phyloP scores from a whole-genome alignment of 2,329 filamentous ascomycete genomes.

The Coniella lustricola region DNA sequence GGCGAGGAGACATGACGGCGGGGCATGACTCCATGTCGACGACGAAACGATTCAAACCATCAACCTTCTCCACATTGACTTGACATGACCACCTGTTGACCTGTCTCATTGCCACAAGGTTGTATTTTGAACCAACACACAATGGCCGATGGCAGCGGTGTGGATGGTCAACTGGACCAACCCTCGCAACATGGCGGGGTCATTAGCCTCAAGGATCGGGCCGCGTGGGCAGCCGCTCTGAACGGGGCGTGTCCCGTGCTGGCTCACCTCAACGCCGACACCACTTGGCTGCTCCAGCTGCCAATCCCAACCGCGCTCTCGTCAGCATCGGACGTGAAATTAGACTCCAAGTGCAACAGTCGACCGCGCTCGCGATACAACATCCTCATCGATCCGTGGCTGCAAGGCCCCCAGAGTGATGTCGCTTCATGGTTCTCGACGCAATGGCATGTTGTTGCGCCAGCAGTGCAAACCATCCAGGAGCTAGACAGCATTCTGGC shows the following conservation, averaged over 20 bases:
- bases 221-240: slow-evolving; percentile 17
- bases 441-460: slow-evolving; percentile 53
- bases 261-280: slow-evolving; percentile 61
- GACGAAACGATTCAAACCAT: too few species aligned
- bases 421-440: slow-evolving; percentile 58
- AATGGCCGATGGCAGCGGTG: slow-evolving; percentile 2
- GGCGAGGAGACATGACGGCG: too few species aligned
- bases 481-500: slow-evolving; percentile 47
- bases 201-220: slow-evolving; percentile 10
- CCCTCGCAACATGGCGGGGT: background rate
- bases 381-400: slow-evolving; percentile 60
- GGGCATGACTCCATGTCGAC: too few species aligned
- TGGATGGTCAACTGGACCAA: background rate
- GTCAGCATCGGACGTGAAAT: background rate
- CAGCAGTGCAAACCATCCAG: slow-evolving; percentile 45
- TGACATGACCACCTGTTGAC: too few species aligned
- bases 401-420: slow-evolving; percentile 55
- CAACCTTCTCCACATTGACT: too few species aligned
- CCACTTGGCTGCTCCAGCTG: slow-evolving; percentile 59
- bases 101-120: too few species aligned
- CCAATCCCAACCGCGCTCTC: slow-evolving; percentile 40
- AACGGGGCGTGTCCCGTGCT: slow-evolving; percentile 36
- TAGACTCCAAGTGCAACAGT: slow-evolving; percentile 15
- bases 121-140: background rate
- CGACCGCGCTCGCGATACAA: slow-evolving; percentile 51